These are phyloP conservation scores for Tillandsia fasciculata DNA, from an alignment of 176 grass and related monocot genomes.

Conservation along the genomic window DNA sequence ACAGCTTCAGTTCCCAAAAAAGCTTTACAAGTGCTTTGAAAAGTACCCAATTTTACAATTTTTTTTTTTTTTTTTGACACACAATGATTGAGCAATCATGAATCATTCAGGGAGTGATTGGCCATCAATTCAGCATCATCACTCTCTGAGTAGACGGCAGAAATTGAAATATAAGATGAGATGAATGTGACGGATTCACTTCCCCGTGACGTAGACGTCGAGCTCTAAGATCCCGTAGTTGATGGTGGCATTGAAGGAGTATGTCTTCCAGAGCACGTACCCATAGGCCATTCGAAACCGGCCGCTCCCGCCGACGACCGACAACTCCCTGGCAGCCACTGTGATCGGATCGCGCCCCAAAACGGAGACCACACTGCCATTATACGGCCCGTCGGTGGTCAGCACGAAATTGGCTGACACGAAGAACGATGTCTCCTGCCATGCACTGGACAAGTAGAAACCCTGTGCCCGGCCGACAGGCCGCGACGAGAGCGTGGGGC, in stretches of 20 bases:
- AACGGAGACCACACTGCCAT: slow-evolving; percentile 2
- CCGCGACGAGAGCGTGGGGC: slow-evolving; percentile 30
- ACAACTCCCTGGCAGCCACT: neutral
- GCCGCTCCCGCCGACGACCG: slow-evolving; percentile 4
- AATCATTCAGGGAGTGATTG: too few relatives aligned
- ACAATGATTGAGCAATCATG: too few relatives aligned
- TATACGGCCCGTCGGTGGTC: neutral
- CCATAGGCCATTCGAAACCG: slow-evolving; percentile 1
- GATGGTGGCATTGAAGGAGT: neutral
- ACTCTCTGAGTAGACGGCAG: too few relatives aligned
- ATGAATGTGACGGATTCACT: too few relatives aligned
- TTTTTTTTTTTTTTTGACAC: too few relatives aligned
- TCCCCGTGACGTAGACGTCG: neutral
- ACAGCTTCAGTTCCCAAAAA: too few relatives aligned
- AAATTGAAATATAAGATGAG: too few relatives aligned
- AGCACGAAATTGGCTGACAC: neutral
- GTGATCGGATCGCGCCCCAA: neutral
- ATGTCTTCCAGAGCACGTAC: neutral
- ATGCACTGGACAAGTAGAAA: neutral
- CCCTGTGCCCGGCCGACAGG: slow-evolving; percentile 34
- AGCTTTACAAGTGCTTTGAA: too few relatives aligned
- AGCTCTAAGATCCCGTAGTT: slow-evolving; percentile 5
- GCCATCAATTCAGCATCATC: too few relatives aligned
- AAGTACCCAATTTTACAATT: too few relatives aligned
- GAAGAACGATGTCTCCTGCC: neutral